Evolutionary conservation across 176 grass and related monocot species (phyloP), one percentile per base, ranked within the genome.

Genomic region (Avena insularis): DNA sequence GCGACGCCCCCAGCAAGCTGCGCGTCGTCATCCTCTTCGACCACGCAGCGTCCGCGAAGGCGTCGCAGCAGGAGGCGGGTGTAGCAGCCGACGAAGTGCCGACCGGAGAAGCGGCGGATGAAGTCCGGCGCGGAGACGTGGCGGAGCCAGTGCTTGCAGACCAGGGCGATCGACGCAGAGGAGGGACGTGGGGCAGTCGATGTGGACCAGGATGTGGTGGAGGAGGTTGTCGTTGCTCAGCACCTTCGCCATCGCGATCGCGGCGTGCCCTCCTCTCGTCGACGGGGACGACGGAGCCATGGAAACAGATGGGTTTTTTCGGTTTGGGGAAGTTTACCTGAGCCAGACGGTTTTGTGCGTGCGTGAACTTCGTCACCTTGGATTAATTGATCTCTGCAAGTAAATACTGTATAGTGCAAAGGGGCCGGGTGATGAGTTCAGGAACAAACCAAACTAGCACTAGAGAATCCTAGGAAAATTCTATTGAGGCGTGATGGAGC

Each of bases 201-300:
- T 0, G 47, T 16, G 47, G 72, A 75, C 48, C 46, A 75, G 47
- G 47, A 75, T 75, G 12, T 51, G 72, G 21, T 75, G 72, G 47
- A 51, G 71, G 71, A 75, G 71, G 71, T 75, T 75, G 46, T 50
- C n/a, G 21, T 75, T 75, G 71, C 46, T 46, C 4, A 75, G 71
- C 71, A 75, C 71, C 46, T 12, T 46, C 46, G 46, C 21, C 12
- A 13, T 75, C 21, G n/a, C 12, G 43, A 2, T n/a, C 12, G 5
- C 45, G 71, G 12, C 29, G 31, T 16, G 65, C 65, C 23, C 14
- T 35, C 64, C 27, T 4, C 36, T 38, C 25, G 25, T 25, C 25
- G 25, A 25, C 25, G 25, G 25, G 25, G 25, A 25, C 36, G 36
- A 38, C 36, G 36, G 36, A 38, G 36, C 36, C 36, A 38, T 38